These are phyloP conservation scores for Cicer yamashitae DNA, from an alignment of 306 rosid species.

Conservation along the genomic window DNA sequence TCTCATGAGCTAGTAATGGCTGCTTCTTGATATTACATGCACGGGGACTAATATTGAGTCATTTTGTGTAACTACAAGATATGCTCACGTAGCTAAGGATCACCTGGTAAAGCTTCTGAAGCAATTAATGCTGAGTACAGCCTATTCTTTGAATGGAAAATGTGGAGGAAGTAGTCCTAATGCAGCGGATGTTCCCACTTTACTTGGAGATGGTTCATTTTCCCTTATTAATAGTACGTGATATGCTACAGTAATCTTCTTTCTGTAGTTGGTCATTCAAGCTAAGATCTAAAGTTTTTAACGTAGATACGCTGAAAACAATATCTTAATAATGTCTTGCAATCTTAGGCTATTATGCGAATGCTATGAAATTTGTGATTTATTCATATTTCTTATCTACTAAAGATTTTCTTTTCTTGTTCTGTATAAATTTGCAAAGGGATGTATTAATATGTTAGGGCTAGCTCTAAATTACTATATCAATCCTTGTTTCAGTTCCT, in stretches of 20 bases:
- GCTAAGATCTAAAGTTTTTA: constrained; percentile 20
- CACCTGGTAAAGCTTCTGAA: constrained; percentile 88
- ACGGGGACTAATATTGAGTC: constrained; percentile 38
- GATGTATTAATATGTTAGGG: constrained; percentile 35
- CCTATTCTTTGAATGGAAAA: constrained; percentile 61
- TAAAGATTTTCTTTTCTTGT: constrained; percentile 36
- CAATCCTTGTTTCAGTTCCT: constrained; percentile 29
- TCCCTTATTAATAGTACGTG: constrained; percentile 84
- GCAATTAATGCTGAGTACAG: constrained; percentile 62
- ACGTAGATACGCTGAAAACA: constrained; percentile 22
- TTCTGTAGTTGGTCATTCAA: constrained; percentile 37
- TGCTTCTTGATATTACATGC: constrained; percentile 22
- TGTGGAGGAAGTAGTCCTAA: constrained; percentile 64
- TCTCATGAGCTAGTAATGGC: constrained; percentile 21
- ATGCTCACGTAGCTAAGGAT: constrained; percentile 81
- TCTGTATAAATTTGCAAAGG: constrained; percentile 24
- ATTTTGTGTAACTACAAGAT: constrained; percentile 58
- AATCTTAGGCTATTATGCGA: constrained; percentile 15
- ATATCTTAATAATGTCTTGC: constrained; percentile 25
- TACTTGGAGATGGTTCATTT: constrained; percentile 86
- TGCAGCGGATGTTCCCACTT: constrained; percentile 91
- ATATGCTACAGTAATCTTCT: constrained; percentile 45
- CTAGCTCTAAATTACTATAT: constrained; percentile 32
- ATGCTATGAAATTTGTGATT: constrained; percentile 27
- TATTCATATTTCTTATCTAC: constrained; percentile 11